Conservation (phyloP, 208 protist genomes). For the Porcisia deanei region DNA sequence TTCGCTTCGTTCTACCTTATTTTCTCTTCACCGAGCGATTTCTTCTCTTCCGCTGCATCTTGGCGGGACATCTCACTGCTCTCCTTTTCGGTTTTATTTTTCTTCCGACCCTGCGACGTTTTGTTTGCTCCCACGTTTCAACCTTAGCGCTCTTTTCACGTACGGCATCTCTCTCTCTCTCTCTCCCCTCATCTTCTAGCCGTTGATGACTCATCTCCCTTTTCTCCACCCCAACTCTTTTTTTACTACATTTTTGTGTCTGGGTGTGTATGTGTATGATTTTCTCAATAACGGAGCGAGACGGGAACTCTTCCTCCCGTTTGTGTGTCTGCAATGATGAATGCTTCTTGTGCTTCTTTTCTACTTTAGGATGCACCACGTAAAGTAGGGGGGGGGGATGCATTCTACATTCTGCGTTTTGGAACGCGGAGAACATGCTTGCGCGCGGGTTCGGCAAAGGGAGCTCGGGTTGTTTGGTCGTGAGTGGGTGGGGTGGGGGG, state of each 20-base stretch:
- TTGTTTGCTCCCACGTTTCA: background rate
- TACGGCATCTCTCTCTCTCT: background rate
- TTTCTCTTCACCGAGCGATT: too few species aligned
- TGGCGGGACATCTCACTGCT: background rate
- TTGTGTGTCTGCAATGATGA: background rate
- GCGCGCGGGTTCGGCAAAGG: background rate
- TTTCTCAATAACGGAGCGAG: slow-evolving; percentile 8
- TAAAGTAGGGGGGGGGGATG: too few species aligned
- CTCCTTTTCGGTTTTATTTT: slow-evolving; percentile 21
- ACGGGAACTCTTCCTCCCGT: background rate
- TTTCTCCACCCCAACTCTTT: too few species aligned
- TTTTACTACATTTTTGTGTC: background rate
- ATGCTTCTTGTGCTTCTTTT: slow-evolving; percentile 12
- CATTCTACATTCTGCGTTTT: background rate
- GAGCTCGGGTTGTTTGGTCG: background rate
- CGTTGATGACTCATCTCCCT: background rate
- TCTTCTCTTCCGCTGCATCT: background rate
- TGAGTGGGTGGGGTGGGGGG: background rate
- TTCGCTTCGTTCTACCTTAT: background rate
- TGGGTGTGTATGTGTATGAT: slow-evolving; percentile 11
- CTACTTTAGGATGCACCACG: background rate
- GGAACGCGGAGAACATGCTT: background rate
- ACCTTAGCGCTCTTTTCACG: background rate
- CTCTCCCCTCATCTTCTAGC: background rate
- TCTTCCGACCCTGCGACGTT: slow-evolving; percentile 8